These are phyloP conservation scores for Hymenoscyphus occultus DNA, from an alignment of 2,329 filamentous ascomycete species.

Conservation along the genomic window DNA sequence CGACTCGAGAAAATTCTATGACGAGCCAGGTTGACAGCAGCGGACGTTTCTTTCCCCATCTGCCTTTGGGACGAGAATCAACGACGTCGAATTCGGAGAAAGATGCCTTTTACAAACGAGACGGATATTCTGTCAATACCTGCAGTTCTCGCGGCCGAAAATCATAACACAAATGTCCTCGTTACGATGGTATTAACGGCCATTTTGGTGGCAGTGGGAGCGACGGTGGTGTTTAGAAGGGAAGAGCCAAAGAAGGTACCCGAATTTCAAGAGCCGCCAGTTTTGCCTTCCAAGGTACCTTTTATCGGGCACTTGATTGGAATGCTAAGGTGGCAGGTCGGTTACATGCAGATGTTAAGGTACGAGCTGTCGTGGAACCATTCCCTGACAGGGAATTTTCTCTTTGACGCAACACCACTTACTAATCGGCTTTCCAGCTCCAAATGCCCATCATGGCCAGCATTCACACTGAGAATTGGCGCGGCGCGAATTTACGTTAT, in stretches of 20 bases:
- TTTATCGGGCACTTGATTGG: constrained; percentile 47
- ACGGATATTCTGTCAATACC: constrained; percentile 7
- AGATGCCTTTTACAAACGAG: constrained; percentile 6
- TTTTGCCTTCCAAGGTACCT: constrained; percentile 42
- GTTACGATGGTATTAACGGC: neutral
- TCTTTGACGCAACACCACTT: neutral
- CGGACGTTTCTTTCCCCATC: constrained; percentile 20
- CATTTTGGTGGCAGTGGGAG: constrained; percentile 3
- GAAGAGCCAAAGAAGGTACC: constrained; percentile 5
- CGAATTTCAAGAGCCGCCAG: constrained; percentile 40
- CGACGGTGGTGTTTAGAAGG: constrained; percentile 11
- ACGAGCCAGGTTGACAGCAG: constrained; percentile 13
- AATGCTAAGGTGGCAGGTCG: constrained; percentile 39
- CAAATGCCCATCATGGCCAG: constrained; percentile 30
- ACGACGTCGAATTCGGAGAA: neutral
- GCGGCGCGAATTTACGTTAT: constrained; percentile 45
- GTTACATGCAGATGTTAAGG: constrained; percentile 41
- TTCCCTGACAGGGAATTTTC: neutral
- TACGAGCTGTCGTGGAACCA: constrained; percentile 25
- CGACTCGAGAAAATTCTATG: constrained; percentile 15
- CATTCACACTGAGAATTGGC: constrained; percentile 47
- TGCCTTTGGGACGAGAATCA: constrained; percentile 10
- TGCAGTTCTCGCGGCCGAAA: neutral
- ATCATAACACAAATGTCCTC: constrained; percentile 3
- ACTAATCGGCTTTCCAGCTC: constrained; percentile 16